phyloP scores from a whole-genome alignment of 2,329 filamentous ascomycete species.

The Ceratocystis eucalypticola region DNA sequence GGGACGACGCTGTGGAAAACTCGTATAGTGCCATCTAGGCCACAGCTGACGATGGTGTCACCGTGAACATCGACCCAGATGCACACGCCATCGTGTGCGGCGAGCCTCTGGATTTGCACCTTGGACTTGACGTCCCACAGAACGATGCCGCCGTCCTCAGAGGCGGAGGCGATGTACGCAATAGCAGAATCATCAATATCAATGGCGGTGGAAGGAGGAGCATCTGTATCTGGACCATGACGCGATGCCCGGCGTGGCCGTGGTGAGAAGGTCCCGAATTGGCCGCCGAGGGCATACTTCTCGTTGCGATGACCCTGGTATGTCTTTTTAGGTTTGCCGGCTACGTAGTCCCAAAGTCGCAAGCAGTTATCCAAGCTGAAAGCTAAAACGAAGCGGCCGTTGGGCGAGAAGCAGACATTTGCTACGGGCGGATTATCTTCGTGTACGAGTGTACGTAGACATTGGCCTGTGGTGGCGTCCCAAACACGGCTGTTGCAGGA shows the following conservation, averaged over 20 bases:
- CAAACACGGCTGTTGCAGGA: conserved; percentile 55
- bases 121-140: conserved; percentile 89
- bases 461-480: conserved; percentile 92
- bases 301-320: conserved; percentile 86
- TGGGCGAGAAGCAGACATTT: conserved; percentile 75
- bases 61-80: conserved; percentile 52
- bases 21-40: conserved; percentile 40
- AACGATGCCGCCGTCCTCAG: conserved; percentile 72
- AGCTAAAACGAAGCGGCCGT: conserved; percentile 83
- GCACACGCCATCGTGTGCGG: conserved; percentile 43
- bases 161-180: conserved; percentile 64
- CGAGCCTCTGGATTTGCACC: conserved; percentile 57
- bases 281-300: conserved; percentile 70
- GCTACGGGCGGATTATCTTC: conserved; percentile 50
- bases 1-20: conserved; percentile 31
- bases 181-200: conserved; percentile 19
- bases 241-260: conserved; percentile 19
- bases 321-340: conserved; percentile 85
- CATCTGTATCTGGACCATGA: conserved; percentile 18
- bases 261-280: conserved; percentile 50
- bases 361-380: conserved; percentile 85
- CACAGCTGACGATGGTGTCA: conserved; percentile 43
- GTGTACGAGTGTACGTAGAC: conserved; percentile 84
- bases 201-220: conserved; percentile 15
- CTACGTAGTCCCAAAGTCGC: conserved; percentile 87